phyloP scores from a whole-genome alignment of 2,329 filamentous ascomycete species.

The Colletotrichum tamarilloi region DNA sequence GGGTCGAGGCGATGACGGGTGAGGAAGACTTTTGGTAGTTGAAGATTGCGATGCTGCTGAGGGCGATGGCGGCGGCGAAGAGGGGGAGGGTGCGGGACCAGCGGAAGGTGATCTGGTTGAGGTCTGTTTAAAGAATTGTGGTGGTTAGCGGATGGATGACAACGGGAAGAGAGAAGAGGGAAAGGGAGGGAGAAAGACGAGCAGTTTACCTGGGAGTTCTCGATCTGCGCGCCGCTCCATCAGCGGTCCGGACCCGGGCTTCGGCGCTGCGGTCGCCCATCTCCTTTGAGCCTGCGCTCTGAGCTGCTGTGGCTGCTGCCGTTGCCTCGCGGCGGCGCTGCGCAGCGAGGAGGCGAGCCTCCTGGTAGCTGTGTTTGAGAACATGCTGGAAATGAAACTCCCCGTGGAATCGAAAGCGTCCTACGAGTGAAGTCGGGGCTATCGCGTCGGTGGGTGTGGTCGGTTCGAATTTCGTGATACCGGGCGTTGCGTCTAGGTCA shows the following conservation, averaged over 20 bases:
- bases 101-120: conserved; percentile 59
- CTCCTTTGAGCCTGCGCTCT: conserved; percentile 51
- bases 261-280: conserved; percentile 65
- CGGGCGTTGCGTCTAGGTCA: background rate
- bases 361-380: conserved; percentile 30
- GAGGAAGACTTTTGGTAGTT: conserved; percentile 98
- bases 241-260: conserved; percentile 69
- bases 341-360: conserved; percentile 27
- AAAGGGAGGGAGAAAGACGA: too few species aligned
- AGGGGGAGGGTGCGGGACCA: conserved; percentile 83
- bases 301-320: conserved; percentile 17
- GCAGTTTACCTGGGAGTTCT: conserved; percentile 69
- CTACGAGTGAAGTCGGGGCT: background rate
- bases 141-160: background rate
- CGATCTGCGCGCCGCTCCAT: conserved; percentile 74
- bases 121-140: conserved; percentile 43
- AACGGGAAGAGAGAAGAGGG: background rate
- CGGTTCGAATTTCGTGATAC: background rate
- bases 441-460: background rate
- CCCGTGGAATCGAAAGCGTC: background rate
- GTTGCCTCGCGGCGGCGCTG: conserved; percentile 10
- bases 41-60: conserved; percentile 88
- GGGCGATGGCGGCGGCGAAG: conserved; percentile 78
- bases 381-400: background rate
- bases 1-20: conserved; percentile 84